phyloP scores from a whole-genome alignment of 441 rosid species.

The Viola pubescens region DNA sequence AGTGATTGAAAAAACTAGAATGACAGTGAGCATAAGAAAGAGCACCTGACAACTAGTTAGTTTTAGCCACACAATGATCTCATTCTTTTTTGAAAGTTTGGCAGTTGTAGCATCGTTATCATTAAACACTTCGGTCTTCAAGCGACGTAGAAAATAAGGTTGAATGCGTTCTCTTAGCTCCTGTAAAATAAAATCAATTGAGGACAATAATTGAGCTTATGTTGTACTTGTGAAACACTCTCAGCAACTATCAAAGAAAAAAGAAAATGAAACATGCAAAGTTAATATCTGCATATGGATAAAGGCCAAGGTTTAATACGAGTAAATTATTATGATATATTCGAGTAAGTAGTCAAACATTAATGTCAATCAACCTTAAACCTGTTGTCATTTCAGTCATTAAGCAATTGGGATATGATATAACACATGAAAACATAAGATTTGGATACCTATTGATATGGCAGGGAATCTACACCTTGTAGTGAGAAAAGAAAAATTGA shows the following conservation, averaged over 20 bases:
- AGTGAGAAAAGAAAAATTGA: not conserved
- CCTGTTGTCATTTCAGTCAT: no score
- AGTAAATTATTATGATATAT: no score
- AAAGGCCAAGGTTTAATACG: not conserved
- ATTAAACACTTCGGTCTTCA: slow-evolving; percentile 76
- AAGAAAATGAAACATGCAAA: not conserved
- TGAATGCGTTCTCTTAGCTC: slow-evolving; percentile 83
- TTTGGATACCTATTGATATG: no score
- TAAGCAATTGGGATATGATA: no score
- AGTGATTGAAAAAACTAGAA: no score
- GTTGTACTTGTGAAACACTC: not conserved
- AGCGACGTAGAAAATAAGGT: slow-evolving; percentile 87
- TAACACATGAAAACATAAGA: not conserved
- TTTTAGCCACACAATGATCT: slow-evolving; percentile 86
- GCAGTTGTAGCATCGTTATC: slow-evolving; percentile 45
- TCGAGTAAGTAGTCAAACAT: no score
- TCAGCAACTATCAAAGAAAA: not conserved
- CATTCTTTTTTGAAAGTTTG: slow-evolving; percentile 80
- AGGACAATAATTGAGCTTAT: slow-evolving; percentile 1
- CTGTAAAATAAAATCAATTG: slow-evolving; percentile 27
- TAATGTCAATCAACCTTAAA: no score
- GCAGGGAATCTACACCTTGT: no score
- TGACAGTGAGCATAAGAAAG: slow-evolving; percentile 4
- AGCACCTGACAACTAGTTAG: slow-evolving; percentile 79
- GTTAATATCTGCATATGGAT: no score